These are phyloP conservation scores for Boletus sp. DNA, from an alignment of 1,284 basidiomycete genomes.

Conservation along the genomic window DNA sequence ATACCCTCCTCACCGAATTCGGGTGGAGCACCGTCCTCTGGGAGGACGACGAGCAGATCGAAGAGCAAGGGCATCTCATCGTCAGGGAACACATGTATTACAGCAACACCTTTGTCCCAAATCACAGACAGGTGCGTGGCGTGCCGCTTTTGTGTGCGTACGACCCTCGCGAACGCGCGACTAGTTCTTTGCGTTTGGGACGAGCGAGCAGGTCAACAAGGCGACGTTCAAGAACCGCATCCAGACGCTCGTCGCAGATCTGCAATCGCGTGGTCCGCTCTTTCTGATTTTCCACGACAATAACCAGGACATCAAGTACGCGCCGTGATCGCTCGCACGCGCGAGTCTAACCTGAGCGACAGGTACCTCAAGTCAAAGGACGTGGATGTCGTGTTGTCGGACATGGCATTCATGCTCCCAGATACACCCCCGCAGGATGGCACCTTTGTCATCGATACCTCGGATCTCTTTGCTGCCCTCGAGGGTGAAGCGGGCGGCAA, in stretches of 20 bases:
- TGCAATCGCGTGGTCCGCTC: constrained; percentile 52
- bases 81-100: constrained; percentile 59
- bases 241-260: constrained; percentile 43
- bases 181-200: constrained; percentile 65
- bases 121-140: constrained; percentile 53
- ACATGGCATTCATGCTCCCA: constrained; percentile 54
- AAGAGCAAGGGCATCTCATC: constrained; percentile 57
- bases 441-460: constrained; percentile 68
- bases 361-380: constrained; percentile 51
- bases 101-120: constrained; percentile 59
- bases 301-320: constrained; percentile 68
- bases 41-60: constrained; percentile 45
- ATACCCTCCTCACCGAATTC: constrained; percentile 68
- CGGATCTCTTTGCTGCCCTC: constrained; percentile 65
- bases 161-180: not conserved
- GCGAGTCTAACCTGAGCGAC: not conserved
- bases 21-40: constrained; percentile 64
- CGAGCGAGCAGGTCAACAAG: constrained; percentile 50
- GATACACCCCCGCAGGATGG: constrained; percentile 48
- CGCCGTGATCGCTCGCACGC: not conserved
- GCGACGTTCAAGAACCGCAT: constrained; percentile 51
- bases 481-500: constrained; percentile 54
- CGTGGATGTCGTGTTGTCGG: constrained; percentile 51
- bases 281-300: constrained; percentile 79
- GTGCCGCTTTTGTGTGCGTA: not conserved